Conservation (phyloP, 192 early-diverging fungal species). For the Globomyces pollinis-pini region DNA sequence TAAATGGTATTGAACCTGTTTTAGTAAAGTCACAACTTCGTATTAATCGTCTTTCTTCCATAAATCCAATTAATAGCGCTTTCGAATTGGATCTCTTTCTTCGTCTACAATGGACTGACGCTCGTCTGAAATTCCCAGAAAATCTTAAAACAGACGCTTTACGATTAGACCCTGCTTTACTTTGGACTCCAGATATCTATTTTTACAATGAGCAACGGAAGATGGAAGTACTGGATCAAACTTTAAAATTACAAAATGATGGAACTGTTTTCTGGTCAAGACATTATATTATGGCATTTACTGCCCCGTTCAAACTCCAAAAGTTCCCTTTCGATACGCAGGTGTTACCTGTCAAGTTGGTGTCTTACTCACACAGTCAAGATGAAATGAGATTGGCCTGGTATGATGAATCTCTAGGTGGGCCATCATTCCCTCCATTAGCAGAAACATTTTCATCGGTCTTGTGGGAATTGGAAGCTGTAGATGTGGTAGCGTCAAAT, state of each 20-base stretch:
- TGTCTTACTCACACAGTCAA: conserved; percentile 10
- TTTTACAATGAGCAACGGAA: conserved; percentile 17
- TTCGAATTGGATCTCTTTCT: conserved; percentile 19
- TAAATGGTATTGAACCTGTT: not conserved
- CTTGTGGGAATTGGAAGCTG: not conserved
- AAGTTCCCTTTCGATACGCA: conserved; percentile 17
- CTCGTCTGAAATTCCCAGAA: conserved; percentile 12
- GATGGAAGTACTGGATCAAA: conserved; percentile 1
- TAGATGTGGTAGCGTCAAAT: not conserved
- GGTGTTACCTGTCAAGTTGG: conserved; percentile 7
- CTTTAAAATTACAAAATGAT: conserved; percentile 9
- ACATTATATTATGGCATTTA: conserved; percentile 11
- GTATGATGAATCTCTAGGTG: conserved; percentile 2
- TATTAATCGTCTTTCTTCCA: conserved; percentile 8
- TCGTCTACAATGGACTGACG: conserved; percentile 13
- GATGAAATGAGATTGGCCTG: not conserved
- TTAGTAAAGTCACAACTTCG: conserved; percentile 6
- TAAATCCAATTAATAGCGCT: conserved; percentile 6
- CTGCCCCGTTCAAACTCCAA: conserved; percentile 8
- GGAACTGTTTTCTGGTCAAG: conserved; percentile 12
- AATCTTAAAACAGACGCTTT: conserved; percentile 13
- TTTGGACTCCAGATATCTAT: conserved; percentile 19
- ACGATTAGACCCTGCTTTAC: not conserved
- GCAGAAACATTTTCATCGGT: not conserved
- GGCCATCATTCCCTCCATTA: not conserved